A percentile compares a stretch with the other conserved stretches of the same genome.
phyloP scores from a whole-genome alignment of 2,329 filamentous ascomycete species.

The Pseudocercospora eumusae region DNA sequence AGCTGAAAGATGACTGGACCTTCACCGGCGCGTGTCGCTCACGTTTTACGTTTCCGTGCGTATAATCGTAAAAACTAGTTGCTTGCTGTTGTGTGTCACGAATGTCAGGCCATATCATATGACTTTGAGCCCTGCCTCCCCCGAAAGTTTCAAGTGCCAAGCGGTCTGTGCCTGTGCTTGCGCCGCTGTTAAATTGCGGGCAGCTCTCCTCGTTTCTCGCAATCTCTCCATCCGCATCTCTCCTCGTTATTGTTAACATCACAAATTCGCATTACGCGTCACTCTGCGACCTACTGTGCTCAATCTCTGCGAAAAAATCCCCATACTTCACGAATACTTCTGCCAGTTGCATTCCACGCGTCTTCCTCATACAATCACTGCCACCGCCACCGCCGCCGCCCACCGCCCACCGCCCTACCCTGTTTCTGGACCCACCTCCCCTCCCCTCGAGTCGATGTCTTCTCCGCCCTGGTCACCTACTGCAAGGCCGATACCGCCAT shows the following conservation, averaged over 20 bases:
- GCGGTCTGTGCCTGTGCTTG: neutral
- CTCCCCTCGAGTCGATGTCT: neutral
- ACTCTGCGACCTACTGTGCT: neutral
- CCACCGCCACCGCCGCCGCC: neutral
- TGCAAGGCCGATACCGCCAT: neutral
- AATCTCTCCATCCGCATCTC: neutral
- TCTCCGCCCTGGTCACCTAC: neutral
- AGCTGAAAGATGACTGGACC: neutral
- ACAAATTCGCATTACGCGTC: neutral
- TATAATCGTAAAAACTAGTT: neutral
- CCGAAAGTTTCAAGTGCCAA: neutral
- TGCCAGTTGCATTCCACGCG: neutral
- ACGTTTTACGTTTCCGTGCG: too few relatives aligned
- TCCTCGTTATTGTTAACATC: neutral
- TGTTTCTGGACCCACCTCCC: neutral
- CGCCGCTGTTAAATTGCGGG: neutral
- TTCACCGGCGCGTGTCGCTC: neutral
- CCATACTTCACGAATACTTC: neutral
- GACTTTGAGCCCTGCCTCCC: neutral
- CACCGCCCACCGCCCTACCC: neutral
- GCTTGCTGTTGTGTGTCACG: too few relatives aligned
- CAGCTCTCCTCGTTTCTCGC: neutral
- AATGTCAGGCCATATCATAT: neutral
- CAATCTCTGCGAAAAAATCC: neutral
- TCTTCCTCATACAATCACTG: neutral